Conservation (phyloP, 2,329 filamentous ascomycete genomes). For the Colletotrichum sp. region DNA sequence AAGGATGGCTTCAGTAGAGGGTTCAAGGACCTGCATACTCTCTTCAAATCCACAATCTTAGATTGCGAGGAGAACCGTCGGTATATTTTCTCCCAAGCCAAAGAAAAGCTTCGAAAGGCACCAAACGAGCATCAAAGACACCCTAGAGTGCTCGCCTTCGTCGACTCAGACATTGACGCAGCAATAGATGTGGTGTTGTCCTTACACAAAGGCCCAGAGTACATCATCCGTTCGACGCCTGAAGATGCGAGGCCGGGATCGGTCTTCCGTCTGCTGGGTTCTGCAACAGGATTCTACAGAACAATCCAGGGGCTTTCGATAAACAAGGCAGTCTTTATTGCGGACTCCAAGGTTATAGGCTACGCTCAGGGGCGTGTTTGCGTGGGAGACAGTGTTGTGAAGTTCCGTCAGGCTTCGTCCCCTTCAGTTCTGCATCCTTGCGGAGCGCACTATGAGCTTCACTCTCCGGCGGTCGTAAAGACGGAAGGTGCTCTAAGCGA, state of each 20-base stretch:
- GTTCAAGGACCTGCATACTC: background rate
- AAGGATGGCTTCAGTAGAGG: background rate
- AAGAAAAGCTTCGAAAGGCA: background rate
- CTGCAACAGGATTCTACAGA: background rate
- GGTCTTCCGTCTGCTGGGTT: background rate
- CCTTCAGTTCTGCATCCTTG: background rate
- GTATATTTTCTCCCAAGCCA: background rate
- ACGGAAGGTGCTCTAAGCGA: background rate
- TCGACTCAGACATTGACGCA: background rate
- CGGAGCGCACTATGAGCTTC: background rate
- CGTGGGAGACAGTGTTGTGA: background rate
- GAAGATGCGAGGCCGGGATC: background rate
- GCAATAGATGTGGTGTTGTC: background rate
- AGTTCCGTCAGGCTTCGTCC: background rate
- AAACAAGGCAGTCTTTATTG: background rate
- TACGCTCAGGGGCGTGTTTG: background rate
- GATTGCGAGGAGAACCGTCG: background rate
- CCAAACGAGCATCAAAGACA: background rate
- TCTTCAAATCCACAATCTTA: background rate
- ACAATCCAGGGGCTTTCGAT: background rate
- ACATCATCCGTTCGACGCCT: background rate
- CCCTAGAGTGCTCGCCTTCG: fast-evolving
- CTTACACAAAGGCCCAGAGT: background rate
- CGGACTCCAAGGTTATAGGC: background rate
- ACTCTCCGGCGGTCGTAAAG: background rate